Evolutionary conservation across 1,284 basidiomycete genomes (phyloP).

Genomic region (Violaceomyces palustris): DNA sequence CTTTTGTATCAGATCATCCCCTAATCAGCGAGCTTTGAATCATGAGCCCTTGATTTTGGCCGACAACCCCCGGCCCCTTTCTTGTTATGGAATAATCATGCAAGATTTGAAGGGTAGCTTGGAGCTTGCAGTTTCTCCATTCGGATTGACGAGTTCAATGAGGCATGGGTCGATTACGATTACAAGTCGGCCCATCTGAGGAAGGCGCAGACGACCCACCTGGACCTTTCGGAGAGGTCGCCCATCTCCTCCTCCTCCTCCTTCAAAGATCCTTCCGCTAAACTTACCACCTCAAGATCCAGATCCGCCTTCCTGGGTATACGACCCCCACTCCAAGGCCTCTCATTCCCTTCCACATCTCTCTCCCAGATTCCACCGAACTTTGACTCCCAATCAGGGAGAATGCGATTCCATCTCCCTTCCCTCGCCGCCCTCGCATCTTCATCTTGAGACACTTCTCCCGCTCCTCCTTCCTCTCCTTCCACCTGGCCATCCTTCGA

Average conservation of each 20-base stretch:
- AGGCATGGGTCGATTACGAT: no score
- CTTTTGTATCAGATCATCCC: no score
- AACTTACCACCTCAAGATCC: not conserved
- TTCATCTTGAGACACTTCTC: no score
- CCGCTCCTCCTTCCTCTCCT: not conserved
- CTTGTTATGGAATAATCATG: no score
- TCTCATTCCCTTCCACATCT: slow-evolving; percentile 16
- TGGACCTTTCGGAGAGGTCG: slow-evolving; percentile 37
- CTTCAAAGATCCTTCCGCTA: not conserved
- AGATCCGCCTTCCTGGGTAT: slow-evolving; percentile 6
- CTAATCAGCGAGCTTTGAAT: no score
- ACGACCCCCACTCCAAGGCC: slow-evolving; percentile 11
- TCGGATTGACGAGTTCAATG: no score
- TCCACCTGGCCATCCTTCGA: not conserved
- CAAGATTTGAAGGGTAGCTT: no score
- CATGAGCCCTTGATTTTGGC: no score
- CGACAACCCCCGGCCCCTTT: no score
- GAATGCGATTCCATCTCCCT: no score
- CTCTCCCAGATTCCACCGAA: slow-evolving; percentile 36
- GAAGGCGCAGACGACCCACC: slow-evolving; percentile 41
- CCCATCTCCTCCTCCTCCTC: slow-evolving; percentile 40
- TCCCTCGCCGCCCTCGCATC: no score
- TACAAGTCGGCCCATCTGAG: slow-evolving; percentile 34
- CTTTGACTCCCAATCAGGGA: slow-evolving; percentile 22
- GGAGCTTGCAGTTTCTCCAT: no score